phyloP scores from a whole-genome alignment of 257 asterid species.

The Scutellaria minor region DNA sequence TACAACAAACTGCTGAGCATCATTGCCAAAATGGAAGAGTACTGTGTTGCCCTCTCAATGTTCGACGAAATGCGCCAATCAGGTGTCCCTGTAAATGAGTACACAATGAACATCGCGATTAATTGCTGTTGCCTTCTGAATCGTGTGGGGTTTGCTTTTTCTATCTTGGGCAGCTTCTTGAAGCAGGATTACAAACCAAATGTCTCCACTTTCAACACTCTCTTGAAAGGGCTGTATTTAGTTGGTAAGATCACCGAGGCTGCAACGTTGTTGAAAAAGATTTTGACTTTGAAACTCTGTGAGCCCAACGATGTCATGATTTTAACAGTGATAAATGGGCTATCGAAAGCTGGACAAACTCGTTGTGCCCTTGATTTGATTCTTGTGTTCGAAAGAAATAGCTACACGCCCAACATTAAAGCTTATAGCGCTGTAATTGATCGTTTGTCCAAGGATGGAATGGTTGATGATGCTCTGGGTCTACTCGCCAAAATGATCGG shows the following conservation, averaged over 20 bases:
- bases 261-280: slow-evolving; percentile 14
- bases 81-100: slow-evolving; percentile 37
- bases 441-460: slow-evolving; percentile 23
- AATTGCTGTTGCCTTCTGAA: slow-evolving; percentile 35
- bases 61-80: slow-evolving; percentile 41
- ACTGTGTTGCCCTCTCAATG: slow-evolving; percentile 35
- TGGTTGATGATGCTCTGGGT: slow-evolving; percentile 34
- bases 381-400: background rate
- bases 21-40: slow-evolving; percentile 38
- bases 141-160: slow-evolving; percentile 38
- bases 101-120: slow-evolving; percentile 35
- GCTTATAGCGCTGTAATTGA: slow-evolving; percentile 34
- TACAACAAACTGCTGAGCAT: slow-evolving; percentile 36
- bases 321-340: slow-evolving; percentile 26
- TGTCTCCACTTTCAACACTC: slow-evolving; percentile 34
- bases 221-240: slow-evolving; percentile 22
- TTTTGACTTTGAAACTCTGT: slow-evolving; percentile 24
- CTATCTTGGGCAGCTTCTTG: slow-evolving; percentile 36
- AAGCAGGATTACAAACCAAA: slow-evolving; percentile 42
- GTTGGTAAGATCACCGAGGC: slow-evolving; percentile 15
- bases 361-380: slow-evolving; percentile 23
- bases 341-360: slow-evolving; percentile 26
- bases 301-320: slow-evolving; percentile 26
- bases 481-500: slow-evolving; percentile 30
- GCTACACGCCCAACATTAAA: background rate